Evolutionary conservation across 2,329 filamentous ascomycete species (phyloP), one percentile per base, ranked within the genome.

Genomic region (Metarhizium guizhouense): DNA sequence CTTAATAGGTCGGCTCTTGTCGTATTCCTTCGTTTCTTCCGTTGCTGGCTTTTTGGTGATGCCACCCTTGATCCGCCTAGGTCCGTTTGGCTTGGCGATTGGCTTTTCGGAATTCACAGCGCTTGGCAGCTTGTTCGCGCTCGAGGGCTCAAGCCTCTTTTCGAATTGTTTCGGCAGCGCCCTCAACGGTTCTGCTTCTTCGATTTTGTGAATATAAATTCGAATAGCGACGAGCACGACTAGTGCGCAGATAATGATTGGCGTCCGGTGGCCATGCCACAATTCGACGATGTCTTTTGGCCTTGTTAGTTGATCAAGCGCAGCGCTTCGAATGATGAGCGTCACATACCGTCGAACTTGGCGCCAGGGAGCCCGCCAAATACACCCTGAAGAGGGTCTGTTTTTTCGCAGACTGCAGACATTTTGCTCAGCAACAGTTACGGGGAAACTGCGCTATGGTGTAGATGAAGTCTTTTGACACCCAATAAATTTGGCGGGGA

Each of bases 1-100:
- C 67, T 93, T 87, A 54, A 91, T 78, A 52, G 77, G 79, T 30
- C 74, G 68, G 11, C 62, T 63, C 45, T 74, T 34, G 54, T 70
- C 70, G 42, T 60, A 61, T 55, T 57, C 57, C 18, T 67, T 55
- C 20, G 67, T 60, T 13, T 58, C 57, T 13, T 63, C 60, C 49
- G 63, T 62, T 2, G 62, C 58, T 7, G 66, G 59, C 53, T 68
- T 72, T 52, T 65, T 71, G 8, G 62, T 58, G 30, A 74, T 6
- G 8, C 72, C 70, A n/a, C 74, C 74, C 58, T 78, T 78, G 57
- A 80, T 79, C 54, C 77, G 72, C 57, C 72, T 70, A 3, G 81
- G 80, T 1, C 76, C 79, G 40, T 65, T 67, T 1, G 71, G 59
- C 57, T 70, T 68, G 47, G 60, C 59, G 30, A 61, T 53, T 51